These are phyloP conservation scores for Zymoseptoria passerinii DNA, from an alignment of 2,329 filamentous ascomycete species.

Conservation along the genomic window DNA sequence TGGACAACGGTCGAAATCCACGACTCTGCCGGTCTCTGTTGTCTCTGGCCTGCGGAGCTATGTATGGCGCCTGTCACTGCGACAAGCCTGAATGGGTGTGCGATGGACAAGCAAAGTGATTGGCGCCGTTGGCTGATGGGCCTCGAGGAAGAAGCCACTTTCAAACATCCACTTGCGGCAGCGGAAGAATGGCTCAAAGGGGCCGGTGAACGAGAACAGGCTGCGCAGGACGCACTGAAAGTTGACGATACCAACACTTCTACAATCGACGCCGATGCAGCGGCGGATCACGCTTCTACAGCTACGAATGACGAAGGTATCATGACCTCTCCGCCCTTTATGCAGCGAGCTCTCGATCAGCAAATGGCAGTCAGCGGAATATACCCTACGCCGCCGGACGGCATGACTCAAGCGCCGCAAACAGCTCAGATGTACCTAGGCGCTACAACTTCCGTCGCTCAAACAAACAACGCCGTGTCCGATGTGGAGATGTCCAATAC, in stretches of 20 bases:
- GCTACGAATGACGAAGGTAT: constrained; percentile 1
- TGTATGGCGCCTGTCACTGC: constrained; percentile 10
- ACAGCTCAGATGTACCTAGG: constrained; percentile 9
- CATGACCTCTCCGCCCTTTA: constrained; percentile 30
- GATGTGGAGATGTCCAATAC: constrained; percentile 1
- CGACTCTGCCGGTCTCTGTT: constrained; percentile 4
- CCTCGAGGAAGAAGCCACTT: constrained; percentile 20
- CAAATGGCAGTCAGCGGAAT: constrained; percentile 42
- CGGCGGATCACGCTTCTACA: neutral
- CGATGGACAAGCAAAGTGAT: neutral
- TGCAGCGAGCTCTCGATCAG: constrained; percentile 32
- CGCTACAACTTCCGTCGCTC: constrained; percentile 11
- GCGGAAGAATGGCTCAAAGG: constrained; percentile 24
- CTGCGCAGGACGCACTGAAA: neutral
- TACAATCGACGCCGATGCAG: neutral
- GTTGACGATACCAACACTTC: neutral
- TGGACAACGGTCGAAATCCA: constrained; percentile 10
- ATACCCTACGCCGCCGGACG: constrained; percentile 66
- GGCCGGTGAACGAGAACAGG: constrained; percentile 19
- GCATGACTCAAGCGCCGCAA: constrained; percentile 24
- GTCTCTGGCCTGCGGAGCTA: constrained; percentile 19
- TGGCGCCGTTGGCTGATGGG: constrained; percentile 22
- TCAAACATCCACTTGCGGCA: constrained; percentile 21
- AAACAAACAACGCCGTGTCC: constrained; percentile 5
- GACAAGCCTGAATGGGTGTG: neutral